phyloP scores from a whole-genome alignment of 805 yeast genomes.

The Metschnikowia borealis region DNA sequence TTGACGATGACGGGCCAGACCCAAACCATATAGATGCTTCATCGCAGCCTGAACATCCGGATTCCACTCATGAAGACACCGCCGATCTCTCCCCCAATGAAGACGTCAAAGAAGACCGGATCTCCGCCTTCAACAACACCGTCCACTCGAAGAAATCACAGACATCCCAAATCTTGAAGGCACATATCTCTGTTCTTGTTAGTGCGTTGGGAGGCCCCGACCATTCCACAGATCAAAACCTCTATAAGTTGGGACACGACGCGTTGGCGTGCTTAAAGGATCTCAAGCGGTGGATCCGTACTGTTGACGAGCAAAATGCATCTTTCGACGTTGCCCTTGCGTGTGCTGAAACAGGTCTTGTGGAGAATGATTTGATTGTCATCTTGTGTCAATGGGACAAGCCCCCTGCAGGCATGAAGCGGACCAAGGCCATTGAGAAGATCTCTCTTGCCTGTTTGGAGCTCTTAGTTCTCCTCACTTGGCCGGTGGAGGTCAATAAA shows the following conservation, averaged over 20 bases:
- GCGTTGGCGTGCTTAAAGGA: constrained; percentile 84
- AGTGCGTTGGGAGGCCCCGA: constrained; percentile 92
- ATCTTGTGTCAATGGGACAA: constrained; percentile 73
- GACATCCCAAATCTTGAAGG: constrained; percentile 46
- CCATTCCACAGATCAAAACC: constrained; percentile 49
- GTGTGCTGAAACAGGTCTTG: constrained; percentile 73
- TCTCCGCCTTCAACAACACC: constrained; percentile 18
- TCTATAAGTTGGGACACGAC: constrained; percentile 82
- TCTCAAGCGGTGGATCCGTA: constrained; percentile 79
- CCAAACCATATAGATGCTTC: not conserved
- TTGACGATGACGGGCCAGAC: constrained; percentile 20
- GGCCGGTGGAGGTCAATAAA: constrained; percentile 72
- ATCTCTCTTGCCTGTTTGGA: constrained; percentile 73
- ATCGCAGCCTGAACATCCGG: not conserved
- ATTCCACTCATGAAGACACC: not conserved
- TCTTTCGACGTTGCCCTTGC: constrained; percentile 84
- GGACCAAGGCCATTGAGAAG: constrained; percentile 42
- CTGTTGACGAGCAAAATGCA: constrained; percentile 70
- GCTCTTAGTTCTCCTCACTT: constrained; percentile 74
- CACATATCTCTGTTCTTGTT: constrained; percentile 76
- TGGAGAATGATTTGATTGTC: constrained; percentile 66
- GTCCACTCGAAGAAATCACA: constrained; percentile 32
- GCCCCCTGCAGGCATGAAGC: constrained; percentile 23
- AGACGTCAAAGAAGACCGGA: constrained; percentile 7
- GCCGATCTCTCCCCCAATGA: constrained; percentile 16